Conservation (phyloP, 306 rosid genomes). For the Ormosia emarginata region DNA sequence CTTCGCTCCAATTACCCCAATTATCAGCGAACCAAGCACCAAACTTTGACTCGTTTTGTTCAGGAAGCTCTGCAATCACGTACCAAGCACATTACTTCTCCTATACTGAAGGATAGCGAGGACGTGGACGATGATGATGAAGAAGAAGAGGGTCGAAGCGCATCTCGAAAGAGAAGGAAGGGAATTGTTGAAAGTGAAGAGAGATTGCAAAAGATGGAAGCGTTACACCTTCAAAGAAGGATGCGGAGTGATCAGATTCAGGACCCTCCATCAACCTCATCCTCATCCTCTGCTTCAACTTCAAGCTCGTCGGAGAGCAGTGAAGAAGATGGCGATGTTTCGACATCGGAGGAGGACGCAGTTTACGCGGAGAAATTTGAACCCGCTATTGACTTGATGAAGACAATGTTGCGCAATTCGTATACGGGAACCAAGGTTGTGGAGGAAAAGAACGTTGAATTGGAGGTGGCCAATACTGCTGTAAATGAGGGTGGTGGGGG, state of each 20-base stretch:
- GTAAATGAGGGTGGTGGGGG: conserved; percentile 19
- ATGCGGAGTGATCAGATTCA: background rate
- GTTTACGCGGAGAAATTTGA: conserved; percentile 51
- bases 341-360: conserved; percentile 72
- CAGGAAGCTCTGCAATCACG: conserved; percentile 35
- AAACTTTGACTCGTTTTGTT: conserved; percentile 38
- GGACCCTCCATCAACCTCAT: background rate
- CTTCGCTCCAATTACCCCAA: conserved; percentile 58
- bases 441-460: conserved; percentile 56
- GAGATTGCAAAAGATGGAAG: conserved; percentile 45
- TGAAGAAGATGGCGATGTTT: conserved; percentile 30
- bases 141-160: background rate
- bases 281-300: conserved; percentile 7
- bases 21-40: conserved; percentile 40
- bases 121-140: conserved; percentile 2
- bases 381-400: conserved; percentile 64
- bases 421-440: conserved; percentile 27
- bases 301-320: conserved; percentile 28
- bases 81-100: background rate
- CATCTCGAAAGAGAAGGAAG: conserved; percentile 41
- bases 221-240: conserved; percentile 25
- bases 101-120: background rate
- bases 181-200: conserved; percentile 36
- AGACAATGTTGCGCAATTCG: conserved; percentile 45
- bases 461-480: conserved; percentile 38